Evolutionary conservation across 495 filamentous ascomycete genomes (phyloP).

Genomic region (Aspergillus baeticus): DNA sequence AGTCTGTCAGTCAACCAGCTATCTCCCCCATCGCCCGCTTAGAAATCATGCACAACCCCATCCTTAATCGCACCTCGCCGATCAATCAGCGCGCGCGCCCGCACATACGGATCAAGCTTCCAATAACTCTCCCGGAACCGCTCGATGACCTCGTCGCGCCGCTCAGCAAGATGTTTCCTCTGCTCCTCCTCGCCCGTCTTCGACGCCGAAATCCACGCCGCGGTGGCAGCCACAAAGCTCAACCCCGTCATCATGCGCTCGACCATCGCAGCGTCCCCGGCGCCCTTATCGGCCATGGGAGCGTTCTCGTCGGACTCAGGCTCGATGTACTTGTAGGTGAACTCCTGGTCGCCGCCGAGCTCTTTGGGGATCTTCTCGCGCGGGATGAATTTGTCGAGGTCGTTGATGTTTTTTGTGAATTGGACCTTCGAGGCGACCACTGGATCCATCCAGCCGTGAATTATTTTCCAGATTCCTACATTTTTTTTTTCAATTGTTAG

Average conservation of each 20-base stretch:
- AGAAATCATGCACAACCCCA: conserved; percentile 29
- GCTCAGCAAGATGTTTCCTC: conserved; percentile 50
- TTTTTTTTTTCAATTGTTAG: neutral
- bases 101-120: conserved; percentile 62
- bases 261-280: conserved; percentile 55
- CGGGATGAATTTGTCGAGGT: conserved; percentile 75
- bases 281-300: conserved; percentile 62
- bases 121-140: conserved; percentile 63
- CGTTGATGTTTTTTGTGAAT: conserved; percentile 81
- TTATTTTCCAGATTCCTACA: conserved; percentile 78
- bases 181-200: conserved; percentile 43
- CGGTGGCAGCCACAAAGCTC: conserved; percentile 22
- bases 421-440: conserved; percentile 94
- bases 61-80: conserved; percentile 57
- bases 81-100: conserved; percentile 64
- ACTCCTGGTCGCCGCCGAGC: conserved; percentile 77
- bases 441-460: conserved; percentile 93
- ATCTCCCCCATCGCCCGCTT: neutral
- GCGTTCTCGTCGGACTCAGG: conserved; percentile 67
- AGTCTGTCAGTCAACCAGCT: no score
- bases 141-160: conserved; percentile 45
- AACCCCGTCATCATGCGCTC: conserved; percentile 60
- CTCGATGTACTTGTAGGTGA: conserved; percentile 74
- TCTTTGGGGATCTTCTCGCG: conserved; percentile 70
- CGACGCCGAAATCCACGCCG: no score